phyloP scores from a whole-genome alignment of 306 rosid species.

The Glycine tomentella region DNA sequence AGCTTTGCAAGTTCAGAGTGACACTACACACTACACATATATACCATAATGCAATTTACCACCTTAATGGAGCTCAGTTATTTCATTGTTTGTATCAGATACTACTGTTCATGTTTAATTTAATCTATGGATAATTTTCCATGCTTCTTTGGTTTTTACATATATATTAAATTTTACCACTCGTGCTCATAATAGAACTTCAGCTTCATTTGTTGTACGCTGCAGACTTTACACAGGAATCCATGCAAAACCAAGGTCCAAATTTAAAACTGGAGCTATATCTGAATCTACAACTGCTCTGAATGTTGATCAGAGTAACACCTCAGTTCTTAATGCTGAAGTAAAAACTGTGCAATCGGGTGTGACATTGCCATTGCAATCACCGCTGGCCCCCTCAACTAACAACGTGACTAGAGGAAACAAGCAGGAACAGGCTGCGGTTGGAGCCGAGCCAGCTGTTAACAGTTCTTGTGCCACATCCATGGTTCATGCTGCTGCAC shows the following conservation, averaged over 20 bases:
- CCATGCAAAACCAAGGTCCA: conserved; percentile 82
- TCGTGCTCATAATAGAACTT: not conserved
- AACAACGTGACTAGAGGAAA: no score
- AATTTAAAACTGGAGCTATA: no score
- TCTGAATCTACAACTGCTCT: no score
- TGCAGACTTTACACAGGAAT: conserved; percentile 92
- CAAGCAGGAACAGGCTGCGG: no score
- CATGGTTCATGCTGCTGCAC: no score
- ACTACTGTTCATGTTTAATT: not conserved
- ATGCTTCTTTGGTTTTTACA: not conserved
- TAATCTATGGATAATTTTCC: not conserved
- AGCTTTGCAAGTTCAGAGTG: not conserved
- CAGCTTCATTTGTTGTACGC: not conserved
- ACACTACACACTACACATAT: not conserved
- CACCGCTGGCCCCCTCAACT: no score
- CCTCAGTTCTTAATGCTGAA: no score
- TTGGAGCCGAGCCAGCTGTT: no score
- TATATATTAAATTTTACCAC: not conserved
- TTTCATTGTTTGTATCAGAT: not conserved
- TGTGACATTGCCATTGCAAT: no score
- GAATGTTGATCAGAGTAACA: no score
- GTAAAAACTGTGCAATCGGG: no score
- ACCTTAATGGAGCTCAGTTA: not conserved
- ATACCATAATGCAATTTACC: not conserved
- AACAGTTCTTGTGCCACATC: no score